Evolutionary conservation across 306 rosid species (phyloP), one percentile per base, ranked within the genome.

Genomic region (Crotalaria pallida): DNA sequence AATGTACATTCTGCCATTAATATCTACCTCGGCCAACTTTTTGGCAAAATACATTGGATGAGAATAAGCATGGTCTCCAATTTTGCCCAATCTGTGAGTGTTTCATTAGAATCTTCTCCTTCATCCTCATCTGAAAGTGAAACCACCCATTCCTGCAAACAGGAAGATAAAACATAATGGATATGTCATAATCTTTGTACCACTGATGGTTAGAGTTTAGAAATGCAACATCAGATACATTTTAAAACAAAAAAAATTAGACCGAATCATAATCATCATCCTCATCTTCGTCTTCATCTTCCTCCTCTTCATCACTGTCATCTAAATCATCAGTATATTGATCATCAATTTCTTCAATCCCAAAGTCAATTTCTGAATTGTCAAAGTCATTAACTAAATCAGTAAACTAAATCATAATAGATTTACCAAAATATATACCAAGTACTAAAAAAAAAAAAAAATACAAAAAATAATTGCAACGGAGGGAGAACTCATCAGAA

Each of bases 31-130:
- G 0, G 96, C 78, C 71, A 93, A 72, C 81, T 84, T 93, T 71
- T 87, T 79, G 82, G 98, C 98, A 82, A 93, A 93, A 79, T 79
- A 74, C 96, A 93, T 77, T 12, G 97, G 98, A 77, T 93, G 97
- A 75, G 98, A 90, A 59, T 84, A 85, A 71, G 85, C 99, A 88
- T 87, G 0, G 91, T 87, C 67, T 88, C 96, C 81, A 87, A 79
- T 77, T 91, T 88, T 50, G 96, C 97, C 99, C 99, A 91, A 81
- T 91, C 97, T 77, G 84, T 90, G 26, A 85, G 80, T 63, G 85
- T 38, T 86, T 84, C 88, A 55, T 90, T 96, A 3, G 76, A 77
- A 44, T 88, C 86, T 49, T 82, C 88, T 48, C 69, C 60, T 29
- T 80, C 92, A 53, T 90, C 91, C 16, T 84, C 96, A 7, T 94